phyloP scores from a whole-genome alignment of 805 yeast genomes.

The Maudiozyma pseudohumilis region DNA sequence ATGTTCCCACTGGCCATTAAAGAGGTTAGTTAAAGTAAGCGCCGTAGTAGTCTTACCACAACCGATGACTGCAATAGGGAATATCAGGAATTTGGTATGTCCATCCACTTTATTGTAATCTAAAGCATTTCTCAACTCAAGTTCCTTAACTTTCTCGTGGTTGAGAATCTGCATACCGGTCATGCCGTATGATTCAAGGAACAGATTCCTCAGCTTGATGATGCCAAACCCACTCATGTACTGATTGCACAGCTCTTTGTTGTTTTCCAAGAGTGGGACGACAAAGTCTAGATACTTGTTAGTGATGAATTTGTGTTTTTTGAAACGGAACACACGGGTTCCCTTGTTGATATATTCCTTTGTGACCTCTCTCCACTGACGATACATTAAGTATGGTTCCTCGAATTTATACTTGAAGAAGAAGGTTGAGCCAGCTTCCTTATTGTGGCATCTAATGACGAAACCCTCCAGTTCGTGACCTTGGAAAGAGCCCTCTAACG shows the following conservation, averaged over 20 bases:
- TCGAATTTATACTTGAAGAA: constrained; percentile 92
- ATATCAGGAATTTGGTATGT: constrained; percentile 47
- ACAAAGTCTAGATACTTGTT: constrained; percentile 62
- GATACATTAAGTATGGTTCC: constrained; percentile 84
- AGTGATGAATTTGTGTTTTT: constrained; percentile 50
- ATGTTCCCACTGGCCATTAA: constrained; percentile 52
- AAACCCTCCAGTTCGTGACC: constrained; percentile 83
- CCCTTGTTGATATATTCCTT: constrained; percentile 38
- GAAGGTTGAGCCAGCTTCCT: constrained; percentile 34
- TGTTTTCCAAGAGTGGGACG: constrained; percentile 39
- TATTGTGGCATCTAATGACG: constrained; percentile 59
- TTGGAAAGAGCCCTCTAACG: constrained; percentile 59
- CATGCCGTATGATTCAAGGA: constrained; percentile 43
- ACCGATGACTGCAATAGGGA: constrained; percentile 85
- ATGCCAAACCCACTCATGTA: constrained; percentile 59
- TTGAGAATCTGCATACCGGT: constrained; percentile 51
- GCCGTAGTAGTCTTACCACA: constrained; percentile 90
- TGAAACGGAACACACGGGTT: constrained; percentile 32
- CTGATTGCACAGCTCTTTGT: constrained; percentile 37
- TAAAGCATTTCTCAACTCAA: constrained; percentile 32
- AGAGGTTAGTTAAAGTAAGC: constrained; percentile 44
- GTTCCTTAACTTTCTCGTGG: constrained; percentile 32
- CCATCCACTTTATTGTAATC: constrained; percentile 30
- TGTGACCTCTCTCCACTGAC: constrained; percentile 86
- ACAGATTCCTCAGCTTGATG: constrained; percentile 58